A percentile compares a stretch with the other conserved stretches of the same genome.
These are phyloP conservation scores for Leccinum truebloodii DNA, from an alignment of 768 basidiomycete genomes.

Conservation along the genomic window DNA sequence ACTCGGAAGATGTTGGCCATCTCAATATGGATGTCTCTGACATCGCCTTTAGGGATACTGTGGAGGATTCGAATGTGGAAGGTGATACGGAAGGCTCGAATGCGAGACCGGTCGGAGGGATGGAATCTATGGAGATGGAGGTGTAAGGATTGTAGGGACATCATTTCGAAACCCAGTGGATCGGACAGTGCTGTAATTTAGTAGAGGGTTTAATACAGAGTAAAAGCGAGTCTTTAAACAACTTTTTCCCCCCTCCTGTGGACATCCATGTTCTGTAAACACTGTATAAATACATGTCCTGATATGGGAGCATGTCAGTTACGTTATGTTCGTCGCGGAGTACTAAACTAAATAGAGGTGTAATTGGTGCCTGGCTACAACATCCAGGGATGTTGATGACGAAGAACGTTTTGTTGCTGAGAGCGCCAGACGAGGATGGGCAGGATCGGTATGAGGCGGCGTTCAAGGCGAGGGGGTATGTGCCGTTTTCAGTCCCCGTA, in stretches of 20 bases:
- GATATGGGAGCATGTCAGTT: neutral
- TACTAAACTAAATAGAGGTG: no score
- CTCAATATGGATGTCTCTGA: neutral
- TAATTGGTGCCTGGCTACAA: no score
- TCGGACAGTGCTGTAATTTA: neutral
- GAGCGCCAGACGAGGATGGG: constrained; percentile 34
- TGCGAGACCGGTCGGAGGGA: neutral
- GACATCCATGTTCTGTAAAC: neutral
- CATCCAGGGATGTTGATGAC: constrained; percentile 7
- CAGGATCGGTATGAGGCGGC: constrained; percentile 60
- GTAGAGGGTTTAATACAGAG: neutral
- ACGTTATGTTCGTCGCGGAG: no score
- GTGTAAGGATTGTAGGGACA: neutral
- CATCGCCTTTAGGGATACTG: neutral
- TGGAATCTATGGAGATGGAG: neutral
- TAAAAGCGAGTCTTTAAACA: neutral
- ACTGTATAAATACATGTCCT: neutral
- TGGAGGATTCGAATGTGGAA: neutral
- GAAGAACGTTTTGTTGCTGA: constrained; percentile 43
- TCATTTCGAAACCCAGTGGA: neutral
- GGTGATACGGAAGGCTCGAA: neutral
- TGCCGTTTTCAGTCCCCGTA: constrained; percentile 62
- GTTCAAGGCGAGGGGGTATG: constrained; percentile 50
- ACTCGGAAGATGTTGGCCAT: neutral
- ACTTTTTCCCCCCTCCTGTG: neutral